Conservation (phyloP, 108 stramenopile species). For the Nannochloropsis salina region DNA sequence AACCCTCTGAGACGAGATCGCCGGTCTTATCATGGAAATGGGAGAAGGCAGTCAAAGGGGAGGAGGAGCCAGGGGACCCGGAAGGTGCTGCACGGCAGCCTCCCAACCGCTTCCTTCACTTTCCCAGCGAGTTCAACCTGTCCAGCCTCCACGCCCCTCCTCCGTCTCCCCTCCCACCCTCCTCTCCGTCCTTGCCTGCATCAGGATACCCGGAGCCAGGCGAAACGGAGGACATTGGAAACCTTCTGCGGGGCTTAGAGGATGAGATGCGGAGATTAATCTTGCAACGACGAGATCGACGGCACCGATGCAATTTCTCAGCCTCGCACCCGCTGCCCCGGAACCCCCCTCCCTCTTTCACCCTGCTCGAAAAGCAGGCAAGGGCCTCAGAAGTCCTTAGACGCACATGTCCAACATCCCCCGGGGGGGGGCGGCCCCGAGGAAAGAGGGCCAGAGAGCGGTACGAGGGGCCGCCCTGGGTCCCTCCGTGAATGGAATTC, state of each 20-base stretch:
- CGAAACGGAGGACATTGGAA: neutral
- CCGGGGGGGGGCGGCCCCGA: neutral
- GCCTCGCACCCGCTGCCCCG: no score
- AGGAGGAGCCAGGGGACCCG: neutral
- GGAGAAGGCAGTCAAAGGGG: neutral
- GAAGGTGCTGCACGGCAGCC: neutral
- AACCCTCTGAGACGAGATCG: neutral
- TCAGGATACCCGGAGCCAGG: neutral
- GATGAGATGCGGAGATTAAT: neutral
- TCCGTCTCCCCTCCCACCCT: neutral
- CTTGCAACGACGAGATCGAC: neutral
- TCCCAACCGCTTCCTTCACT: neutral
- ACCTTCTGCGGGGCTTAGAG: neutral
- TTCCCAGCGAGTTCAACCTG: neutral
- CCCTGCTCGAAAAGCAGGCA: no score
- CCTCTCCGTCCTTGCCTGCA: neutral
- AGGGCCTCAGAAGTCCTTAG: no score
- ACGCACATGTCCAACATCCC: no score
- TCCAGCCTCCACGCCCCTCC: neutral
- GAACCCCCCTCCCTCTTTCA: no score
- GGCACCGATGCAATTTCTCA: neutral
- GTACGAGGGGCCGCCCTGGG: conserved; percentile 13
- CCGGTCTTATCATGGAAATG: conserved; percentile 10
- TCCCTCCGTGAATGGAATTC: neutral
- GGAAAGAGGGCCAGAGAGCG: neutral